phyloP scores from a whole-genome alignment of 2,329 filamentous ascomycete genomes.

The Pestalotiopsis sp. region DNA sequence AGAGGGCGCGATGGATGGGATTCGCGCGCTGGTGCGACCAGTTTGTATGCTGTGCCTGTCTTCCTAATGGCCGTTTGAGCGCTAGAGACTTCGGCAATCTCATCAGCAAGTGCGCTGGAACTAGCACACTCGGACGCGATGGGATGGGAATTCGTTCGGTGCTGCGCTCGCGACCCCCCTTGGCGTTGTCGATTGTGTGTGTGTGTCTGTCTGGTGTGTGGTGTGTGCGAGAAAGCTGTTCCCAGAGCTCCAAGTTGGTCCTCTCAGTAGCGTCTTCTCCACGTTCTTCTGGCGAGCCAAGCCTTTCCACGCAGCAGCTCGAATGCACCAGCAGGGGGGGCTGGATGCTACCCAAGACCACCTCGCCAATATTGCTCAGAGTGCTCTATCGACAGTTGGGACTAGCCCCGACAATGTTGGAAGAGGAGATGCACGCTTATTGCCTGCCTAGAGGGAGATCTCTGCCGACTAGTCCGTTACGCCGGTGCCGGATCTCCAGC shows the following conservation, averaged over 20 bases:
- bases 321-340: constrained; percentile 4
- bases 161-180: constrained; percentile 10
- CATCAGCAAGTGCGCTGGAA: neutral
- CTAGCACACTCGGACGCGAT: neutral
- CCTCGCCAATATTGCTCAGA: constrained; percentile 4
- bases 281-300: constrained; percentile 13
- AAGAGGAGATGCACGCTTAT: constrained; percentile 10
- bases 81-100: constrained; percentile 18
- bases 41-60: neutral
- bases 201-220: neutral
- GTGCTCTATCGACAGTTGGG: constrained; percentile 8
- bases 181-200: neutral
- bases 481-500: constrained; percentile 18
- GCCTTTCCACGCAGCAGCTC: constrained; percentile 3
- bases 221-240: neutral
- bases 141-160: constrained; percentile 12
- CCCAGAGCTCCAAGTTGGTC: neutral
- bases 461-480: constrained; percentile 15
- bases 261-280: constrained; percentile 6
- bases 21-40: neutral
- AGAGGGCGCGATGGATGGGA: neutral
- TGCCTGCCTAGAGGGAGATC: constrained; percentile 17
- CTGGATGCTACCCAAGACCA: neutral
- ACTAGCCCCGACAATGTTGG: constrained; percentile 15
- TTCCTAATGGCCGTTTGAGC: constrained; percentile 3